A percentile compares a stretch with the other conserved stretches of the same genome.
These are phyloP conservation scores for Eucalyptus brandiana DNA, from an alignment of 345 rosid species.

Conservation along the genomic window DNA sequence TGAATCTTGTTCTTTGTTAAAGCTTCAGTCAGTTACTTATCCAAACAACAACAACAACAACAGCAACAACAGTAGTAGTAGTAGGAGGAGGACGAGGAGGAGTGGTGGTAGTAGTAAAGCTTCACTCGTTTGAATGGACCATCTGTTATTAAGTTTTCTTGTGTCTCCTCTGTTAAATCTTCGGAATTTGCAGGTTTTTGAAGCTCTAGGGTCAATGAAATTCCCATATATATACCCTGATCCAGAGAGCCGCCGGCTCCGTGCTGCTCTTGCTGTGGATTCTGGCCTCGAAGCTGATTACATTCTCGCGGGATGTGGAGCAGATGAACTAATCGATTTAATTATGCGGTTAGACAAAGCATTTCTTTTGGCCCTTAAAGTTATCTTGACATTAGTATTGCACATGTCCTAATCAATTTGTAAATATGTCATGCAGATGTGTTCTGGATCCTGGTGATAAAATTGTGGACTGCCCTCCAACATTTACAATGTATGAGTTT, in stretches of 20 bases:
- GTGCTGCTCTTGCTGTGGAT: constrained; percentile 76
- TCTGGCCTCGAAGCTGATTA: constrained; percentile 80
- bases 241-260: constrained; percentile 73
- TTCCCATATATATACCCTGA: constrained; percentile 92
- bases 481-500: constrained; percentile 96
- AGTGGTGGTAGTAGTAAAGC: neutral
- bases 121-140: neutral
- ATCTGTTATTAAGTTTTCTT: neutral
- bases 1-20: neutral
- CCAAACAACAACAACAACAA: neutral
- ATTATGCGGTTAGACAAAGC: constrained; percentile 69
- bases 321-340: constrained; percentile 91
- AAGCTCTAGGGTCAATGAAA: constrained; percentile 81
- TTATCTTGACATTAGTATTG: neutral
- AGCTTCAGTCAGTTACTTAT: neutral
- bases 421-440: constrained; percentile 34
- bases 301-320: constrained; percentile 95
- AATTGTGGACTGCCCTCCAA: constrained; percentile 94
- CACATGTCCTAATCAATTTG: neutral
- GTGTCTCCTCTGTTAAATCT: neutral
- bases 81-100: neutral
- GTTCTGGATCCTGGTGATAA: constrained; percentile 96
- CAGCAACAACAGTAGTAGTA: rapidly evolving
- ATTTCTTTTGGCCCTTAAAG: neutral
- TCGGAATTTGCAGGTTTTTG: constrained; percentile 63